Conservation (phyloP, 1,139 yeast species). For the Diutina neorugosa region DNA sequence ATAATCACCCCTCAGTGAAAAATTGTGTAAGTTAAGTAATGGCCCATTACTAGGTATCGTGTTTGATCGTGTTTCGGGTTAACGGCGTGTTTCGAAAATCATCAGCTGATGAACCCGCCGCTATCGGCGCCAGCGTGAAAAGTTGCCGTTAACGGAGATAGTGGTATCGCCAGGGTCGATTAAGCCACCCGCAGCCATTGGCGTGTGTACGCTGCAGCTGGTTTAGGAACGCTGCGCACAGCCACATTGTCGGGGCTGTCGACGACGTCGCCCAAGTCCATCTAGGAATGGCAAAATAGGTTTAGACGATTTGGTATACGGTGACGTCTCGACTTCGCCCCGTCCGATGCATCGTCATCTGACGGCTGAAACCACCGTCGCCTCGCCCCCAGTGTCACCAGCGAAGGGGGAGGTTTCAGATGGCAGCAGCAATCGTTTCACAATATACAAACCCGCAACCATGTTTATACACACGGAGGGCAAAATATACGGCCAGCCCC, state of each 20-base stretch:
- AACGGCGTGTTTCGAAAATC: too few species aligned
- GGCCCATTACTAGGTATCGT: too few species aligned
- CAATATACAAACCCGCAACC: neutral
- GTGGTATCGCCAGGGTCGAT: neutral
- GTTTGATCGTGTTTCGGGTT: too few species aligned
- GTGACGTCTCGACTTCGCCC: too few species aligned
- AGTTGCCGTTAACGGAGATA: neutral
- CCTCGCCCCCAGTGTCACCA: too few species aligned
- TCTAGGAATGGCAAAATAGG: too few species aligned
- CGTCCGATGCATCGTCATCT: too few species aligned
- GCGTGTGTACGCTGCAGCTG: neutral
- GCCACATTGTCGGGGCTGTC: neutral
- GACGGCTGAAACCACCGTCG: too few species aligned
- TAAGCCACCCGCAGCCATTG: neutral
- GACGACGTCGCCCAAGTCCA: too few species aligned
- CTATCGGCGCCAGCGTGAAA: too few species aligned
- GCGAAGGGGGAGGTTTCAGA: too few species aligned
- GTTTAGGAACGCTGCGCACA: neutral
- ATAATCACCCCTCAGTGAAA: neutral
- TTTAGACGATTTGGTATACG: too few species aligned
- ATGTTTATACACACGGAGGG: neutral
- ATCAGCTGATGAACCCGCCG: neutral
- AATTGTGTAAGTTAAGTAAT: neutral
- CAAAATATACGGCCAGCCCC: neutral
- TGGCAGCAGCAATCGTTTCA: neutral